phyloP scores from a whole-genome alignment of 495 filamentous ascomycete species.

The Hypoxylon perforatum region DNA sequence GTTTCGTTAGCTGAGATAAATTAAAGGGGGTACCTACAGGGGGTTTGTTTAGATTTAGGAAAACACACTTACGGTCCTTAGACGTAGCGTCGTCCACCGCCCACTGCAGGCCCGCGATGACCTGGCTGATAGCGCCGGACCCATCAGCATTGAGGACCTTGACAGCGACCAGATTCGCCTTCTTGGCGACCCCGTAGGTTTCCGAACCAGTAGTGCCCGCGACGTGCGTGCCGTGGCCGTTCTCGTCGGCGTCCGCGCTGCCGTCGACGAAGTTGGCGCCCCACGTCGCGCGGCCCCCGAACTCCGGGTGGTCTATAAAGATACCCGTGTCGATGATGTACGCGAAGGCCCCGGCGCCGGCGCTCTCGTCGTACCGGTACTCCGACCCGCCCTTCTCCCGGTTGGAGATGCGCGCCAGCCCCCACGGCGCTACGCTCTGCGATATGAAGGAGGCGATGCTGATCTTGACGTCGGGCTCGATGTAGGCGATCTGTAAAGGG shows the following conservation, averaged over 20 bases:
- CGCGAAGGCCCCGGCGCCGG: slow-evolving; percentile 54
- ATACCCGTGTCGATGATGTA: slow-evolving; percentile 65
- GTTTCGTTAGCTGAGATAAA: slow-evolving; percentile 23
- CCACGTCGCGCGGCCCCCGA: slow-evolving; percentile 61
- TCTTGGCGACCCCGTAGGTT: slow-evolving; percentile 53
- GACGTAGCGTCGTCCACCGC: slow-evolving; percentile 51
- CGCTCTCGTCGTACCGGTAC: slow-evolving; percentile 57
- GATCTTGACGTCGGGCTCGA: slow-evolving; percentile 39
- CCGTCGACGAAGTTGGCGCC: slow-evolving; percentile 57
- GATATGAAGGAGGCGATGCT: slow-evolving; percentile 18
- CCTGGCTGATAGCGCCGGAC: slow-evolving; percentile 51
- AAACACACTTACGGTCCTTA: slow-evolving; percentile 32
- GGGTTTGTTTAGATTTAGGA: too few relatives aligned
- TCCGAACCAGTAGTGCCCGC: slow-evolving; percentile 47
- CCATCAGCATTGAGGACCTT: slow-evolving; percentile 53
- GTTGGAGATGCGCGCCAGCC: slow-evolving; percentile 56
- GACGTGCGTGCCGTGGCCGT: slow-evolving; percentile 54
- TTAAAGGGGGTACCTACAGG: too few relatives aligned
- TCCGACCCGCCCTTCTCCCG: slow-evolving; percentile 41
- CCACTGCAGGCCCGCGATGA: slow-evolving; percentile 65
- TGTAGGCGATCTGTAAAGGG: slow-evolving; percentile 35
- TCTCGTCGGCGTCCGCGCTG: slow-evolving; percentile 47
- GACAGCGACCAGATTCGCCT: slow-evolving; percentile 46
- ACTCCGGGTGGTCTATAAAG: slow-evolving; percentile 58
- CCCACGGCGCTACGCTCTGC: slow-evolving; percentile 56